Evolutionary conservation across 192 early-diverging fungal species (phyloP), one percentile per base, ranked within the genome.

Genomic region (Entomortierella lignicola): DNA sequence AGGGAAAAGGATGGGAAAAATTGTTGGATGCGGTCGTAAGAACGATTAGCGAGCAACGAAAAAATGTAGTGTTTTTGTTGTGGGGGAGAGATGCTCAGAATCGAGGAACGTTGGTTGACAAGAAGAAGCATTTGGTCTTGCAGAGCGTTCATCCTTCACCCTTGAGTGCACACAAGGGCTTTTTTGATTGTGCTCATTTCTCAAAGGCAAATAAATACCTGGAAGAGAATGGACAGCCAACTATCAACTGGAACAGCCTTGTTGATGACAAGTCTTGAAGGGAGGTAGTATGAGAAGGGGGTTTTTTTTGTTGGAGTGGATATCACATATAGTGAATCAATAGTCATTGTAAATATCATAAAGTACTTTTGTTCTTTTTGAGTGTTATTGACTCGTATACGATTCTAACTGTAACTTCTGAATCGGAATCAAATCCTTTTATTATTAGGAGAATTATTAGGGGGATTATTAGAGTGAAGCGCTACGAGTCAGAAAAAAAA

Each of bases 1-100:
- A 89, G 25, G 77, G 83, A 21, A 83, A 85, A 65, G 97, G 96
- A 10, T 99, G 96, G 97, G 92, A 91, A 61, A 79, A 83, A 50
- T 92, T 99, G 69, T 34, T 75, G 83, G 95, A 97, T 74, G 86
- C 91, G 0, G 91, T 97, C 23, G 85, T 99, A 41, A 66, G 85
- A 23, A 85, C 93, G 55, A 66, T 99, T 52, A 92, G 91, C 70
- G 77, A 85, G 8, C 80, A 87, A 34, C 77, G 82, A 3, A 53
- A 42, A 1, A 79, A 90, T 50, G 85, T 96, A 8, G 97, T 99
- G 50, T 99, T 99, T 84, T 90, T 99, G 82, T 86, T 98, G 26
- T 99, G 97, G 96, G 97, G 97, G 23, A 71, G 83, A 25, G 90
- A 92, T 71, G 95, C 96, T 26, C 94, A 95, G 77, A 95, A 95